Conservation (phyloP, 1,139 yeast genomes). For the Sporopachydermia cereana region DNA sequence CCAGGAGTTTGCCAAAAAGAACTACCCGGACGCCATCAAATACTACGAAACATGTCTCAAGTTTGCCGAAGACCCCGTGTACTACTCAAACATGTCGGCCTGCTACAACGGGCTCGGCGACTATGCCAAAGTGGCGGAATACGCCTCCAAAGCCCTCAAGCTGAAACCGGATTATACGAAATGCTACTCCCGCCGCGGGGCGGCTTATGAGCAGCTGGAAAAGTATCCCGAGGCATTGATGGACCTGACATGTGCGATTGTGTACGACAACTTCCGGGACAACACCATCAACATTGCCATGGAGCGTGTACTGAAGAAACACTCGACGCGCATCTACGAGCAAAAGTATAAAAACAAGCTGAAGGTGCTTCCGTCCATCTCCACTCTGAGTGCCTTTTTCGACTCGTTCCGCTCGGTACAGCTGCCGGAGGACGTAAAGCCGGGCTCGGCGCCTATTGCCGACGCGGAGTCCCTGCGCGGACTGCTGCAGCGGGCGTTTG, state of each 20-base stretch:
- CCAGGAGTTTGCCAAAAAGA: constrained; percentile 56
- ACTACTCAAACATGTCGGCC: constrained; percentile 90
- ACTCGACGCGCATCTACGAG: constrained; percentile 56
- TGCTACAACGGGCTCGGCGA: constrained; percentile 78
- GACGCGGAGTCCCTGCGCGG: constrained; percentile 21
- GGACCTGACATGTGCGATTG: constrained; percentile 64
- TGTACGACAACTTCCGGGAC: constrained; percentile 42
- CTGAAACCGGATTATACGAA: constrained; percentile 85
- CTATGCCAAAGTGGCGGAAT: constrained; percentile 74
- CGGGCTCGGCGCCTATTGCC: constrained; percentile 18
- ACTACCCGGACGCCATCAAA: constrained; percentile 61
- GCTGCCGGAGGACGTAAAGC: constrained; percentile 10
- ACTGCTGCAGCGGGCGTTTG: constrained; percentile 52
- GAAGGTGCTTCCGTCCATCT: constrained; percentile 68
- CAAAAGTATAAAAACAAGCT: constrained; percentile 41
- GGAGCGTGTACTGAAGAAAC: constrained; percentile 77
- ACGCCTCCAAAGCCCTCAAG: constrained; percentile 74
- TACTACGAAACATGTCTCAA: constrained; percentile 69
- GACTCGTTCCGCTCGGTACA: constrained; percentile 43
- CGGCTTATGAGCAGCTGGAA: constrained; percentile 76
- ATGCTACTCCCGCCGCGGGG: constrained; percentile 59
- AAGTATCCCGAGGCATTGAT: constrained; percentile 76
- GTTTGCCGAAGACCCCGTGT: constrained; percentile 70
- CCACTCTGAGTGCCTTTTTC: constrained; percentile 77
- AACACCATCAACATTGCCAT: constrained; percentile 68